Evolutionary conservation across 1,139 yeast genomes (phyloP).

Genomic region (Arxiozyma slooffiae): DNA sequence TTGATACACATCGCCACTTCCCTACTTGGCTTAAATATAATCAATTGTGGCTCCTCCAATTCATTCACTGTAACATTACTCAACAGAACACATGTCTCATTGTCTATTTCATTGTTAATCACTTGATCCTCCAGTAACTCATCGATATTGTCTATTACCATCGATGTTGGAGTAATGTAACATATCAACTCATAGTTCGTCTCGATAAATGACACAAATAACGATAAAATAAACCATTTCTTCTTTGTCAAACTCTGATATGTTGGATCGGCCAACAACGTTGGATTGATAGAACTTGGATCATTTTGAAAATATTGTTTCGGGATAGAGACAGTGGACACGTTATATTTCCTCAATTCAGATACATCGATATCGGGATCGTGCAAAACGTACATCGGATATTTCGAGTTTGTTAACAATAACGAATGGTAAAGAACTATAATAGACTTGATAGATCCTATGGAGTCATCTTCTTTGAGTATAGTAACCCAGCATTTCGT

Average conservation of each 20-base stretch:
- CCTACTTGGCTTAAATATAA: slow-evolving; percentile 23
- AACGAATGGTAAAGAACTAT: slow-evolving; percentile 23
- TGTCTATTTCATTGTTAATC: slow-evolving; percentile 22
- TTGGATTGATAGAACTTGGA: neutral
- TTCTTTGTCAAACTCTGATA: slow-evolving; percentile 1
- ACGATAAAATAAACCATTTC: slow-evolving; percentile 17
- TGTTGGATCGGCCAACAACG: neutral
- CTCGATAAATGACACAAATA: slow-evolving; percentile 18
- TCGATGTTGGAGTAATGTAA: slow-evolving; percentile 25
- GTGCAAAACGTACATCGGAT: slow-evolving; percentile 20
- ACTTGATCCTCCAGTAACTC: slow-evolving; percentile 22
- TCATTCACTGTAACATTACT: slow-evolving; percentile 9
- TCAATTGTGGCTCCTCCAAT: slow-evolving; percentile 16
- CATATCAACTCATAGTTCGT: slow-evolving; percentile 22
- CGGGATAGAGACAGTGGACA: slow-evolving; percentile 9
- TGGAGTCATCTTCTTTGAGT: slow-evolving; percentile 13
- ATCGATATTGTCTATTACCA: slow-evolving; percentile 25
- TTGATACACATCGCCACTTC: slow-evolving; percentile 29
- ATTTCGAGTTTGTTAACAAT: slow-evolving; percentile 18
- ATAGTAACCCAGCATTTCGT: slow-evolving; percentile 27
- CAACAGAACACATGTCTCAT: slow-evolving; percentile 21
- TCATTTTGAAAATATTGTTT: slow-evolving; percentile 7
- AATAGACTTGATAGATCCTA: slow-evolving; percentile 18
- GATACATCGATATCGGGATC: slow-evolving; percentile 13
- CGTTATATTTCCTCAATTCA: slow-evolving; percentile 12